phyloP scores from a whole-genome alignment of 768 basidiomycete species.

The Auricularia auricula-judae region DNA sequence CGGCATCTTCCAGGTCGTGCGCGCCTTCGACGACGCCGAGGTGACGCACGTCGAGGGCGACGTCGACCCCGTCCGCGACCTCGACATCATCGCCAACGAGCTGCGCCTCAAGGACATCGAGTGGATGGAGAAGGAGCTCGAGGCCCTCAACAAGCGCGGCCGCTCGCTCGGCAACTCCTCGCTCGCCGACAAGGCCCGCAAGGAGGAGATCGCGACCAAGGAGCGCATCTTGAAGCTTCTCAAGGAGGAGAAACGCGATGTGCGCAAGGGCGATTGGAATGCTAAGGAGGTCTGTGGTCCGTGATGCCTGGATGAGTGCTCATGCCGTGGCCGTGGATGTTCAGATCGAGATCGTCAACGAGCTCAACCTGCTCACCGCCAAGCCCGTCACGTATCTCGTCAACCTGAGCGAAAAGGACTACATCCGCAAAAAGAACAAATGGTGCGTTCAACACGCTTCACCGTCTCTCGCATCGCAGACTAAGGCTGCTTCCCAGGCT shows the following conservation, averaged over 20 bases:
- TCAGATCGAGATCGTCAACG: constrained; percentile 85
- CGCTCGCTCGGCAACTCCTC: constrained; percentile 62
- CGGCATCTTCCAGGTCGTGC: constrained; percentile 97
- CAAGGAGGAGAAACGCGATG: constrained; percentile 73
- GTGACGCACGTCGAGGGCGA: constrained; percentile 99
- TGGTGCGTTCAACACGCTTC: constrained; percentile 39
- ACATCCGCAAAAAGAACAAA: constrained; percentile 96
- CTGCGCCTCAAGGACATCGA: constrained; percentile 95
- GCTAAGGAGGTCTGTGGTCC: constrained; percentile 75
- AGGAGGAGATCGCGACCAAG: constrained; percentile 86
- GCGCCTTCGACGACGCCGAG: constrained; percentile 98
- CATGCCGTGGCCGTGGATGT: constrained; percentile 1
- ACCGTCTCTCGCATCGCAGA: not conserved
- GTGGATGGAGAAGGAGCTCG: constrained; percentile 91
- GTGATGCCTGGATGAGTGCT: constrained; percentile 4
- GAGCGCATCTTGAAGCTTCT: constrained; percentile 78
- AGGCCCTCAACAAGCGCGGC: constrained; percentile 60
- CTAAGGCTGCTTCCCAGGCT: constrained; percentile 39
- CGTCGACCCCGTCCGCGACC: constrained; percentile 89
- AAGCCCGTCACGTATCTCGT: constrained; percentile 97
- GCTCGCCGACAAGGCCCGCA: constrained; percentile 88
- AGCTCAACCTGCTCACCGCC: constrained; percentile 83
- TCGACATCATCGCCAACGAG: constrained; percentile 95
- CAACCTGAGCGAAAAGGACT: constrained; percentile 92
- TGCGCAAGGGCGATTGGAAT: constrained; percentile 87